These are phyloP conservation scores for Erodium moschatum DNA, from an alignment of 441 rosid species.

Conservation along the genomic window DNA sequence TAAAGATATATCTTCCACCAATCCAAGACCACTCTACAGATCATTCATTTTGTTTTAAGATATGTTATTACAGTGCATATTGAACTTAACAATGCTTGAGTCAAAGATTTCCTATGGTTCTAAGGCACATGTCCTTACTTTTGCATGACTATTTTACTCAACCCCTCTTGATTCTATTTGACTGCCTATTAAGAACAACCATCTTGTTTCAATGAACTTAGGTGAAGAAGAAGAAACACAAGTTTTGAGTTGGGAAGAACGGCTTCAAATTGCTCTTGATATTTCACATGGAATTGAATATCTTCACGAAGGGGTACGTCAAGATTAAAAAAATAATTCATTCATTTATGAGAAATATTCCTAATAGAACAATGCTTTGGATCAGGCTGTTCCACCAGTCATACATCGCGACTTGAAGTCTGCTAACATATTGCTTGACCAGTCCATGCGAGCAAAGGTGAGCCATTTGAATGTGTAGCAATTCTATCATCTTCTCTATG, in stretches of 20 bases:
- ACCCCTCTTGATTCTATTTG: not conserved
- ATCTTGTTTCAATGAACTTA: slow-evolving; percentile 24
- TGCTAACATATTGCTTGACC: slow-evolving; percentile 85
- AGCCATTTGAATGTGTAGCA: slow-evolving; percentile 14
- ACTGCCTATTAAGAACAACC: not conserved
- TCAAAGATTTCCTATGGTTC: not conserved
- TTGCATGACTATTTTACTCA: not conserved
- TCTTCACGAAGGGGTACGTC: slow-evolving; percentile 91
- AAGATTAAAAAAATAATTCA: not conserved
- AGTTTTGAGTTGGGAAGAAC: slow-evolving; percentile 67
- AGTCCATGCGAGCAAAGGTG: slow-evolving; percentile 90
- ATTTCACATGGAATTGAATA: slow-evolving; percentile 91
- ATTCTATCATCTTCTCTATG: not conserved
- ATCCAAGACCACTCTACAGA: no score
- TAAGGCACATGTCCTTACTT: not conserved
- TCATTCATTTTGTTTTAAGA: not conserved
- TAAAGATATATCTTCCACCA: no score
- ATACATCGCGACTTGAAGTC: slow-evolving; percentile 92
- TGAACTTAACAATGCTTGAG: not conserved
- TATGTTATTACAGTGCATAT: not conserved
- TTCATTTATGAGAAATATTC: not conserved
- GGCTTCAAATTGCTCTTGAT: slow-evolving; percentile 80
- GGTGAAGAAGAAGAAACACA: slow-evolving; percentile 34
- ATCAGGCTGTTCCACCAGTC: slow-evolving; percentile 87
- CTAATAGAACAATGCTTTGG: slow-evolving; percentile 18